Base-by-base conservation (phyloP, 768 basidiomycete genomes). In the Hygrophorus pudorinus region DNA sequence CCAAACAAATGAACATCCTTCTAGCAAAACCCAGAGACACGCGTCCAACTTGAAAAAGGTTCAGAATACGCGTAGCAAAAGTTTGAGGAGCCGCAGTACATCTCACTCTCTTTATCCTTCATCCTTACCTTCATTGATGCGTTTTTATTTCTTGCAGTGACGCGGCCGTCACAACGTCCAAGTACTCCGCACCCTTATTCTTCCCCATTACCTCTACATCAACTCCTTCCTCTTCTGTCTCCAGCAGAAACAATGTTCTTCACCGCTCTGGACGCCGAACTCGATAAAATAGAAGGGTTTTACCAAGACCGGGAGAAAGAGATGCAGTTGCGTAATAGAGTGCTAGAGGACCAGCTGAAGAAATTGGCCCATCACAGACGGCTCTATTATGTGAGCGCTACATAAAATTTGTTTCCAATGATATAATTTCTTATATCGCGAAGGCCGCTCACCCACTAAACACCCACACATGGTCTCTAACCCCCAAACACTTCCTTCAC, bases 211-310 rank as follows among this genome's bases (percentile, higher is more conserved):
- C 63, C 74, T 2, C 51, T 79, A 12, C 62, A 59, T 20, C 64
- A 71, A 16, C 59, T 86, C 17, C 58, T 85, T 13, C 67, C 72
- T 4, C 60, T 70, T 6, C 65, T 92, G 14, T 71, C 78, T 11
- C 68, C 76, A 0, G 63, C 72, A 17, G 84, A 93, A 55, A 56
- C 63, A 28, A 67, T 67, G 5, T 98, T 96, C 65, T 87, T 98
- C 48, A 70, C 75, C 2, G 67, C 78, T 17, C 70, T 97, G 5
- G 86, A 96, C 51, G 56, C 56, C 0, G 82, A 99, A 58, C 65
- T 97, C 2, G 78, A 81, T 14, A 96, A 94, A 59, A 78, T 97
- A 10, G 85, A 87, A 47, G 63, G 66, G 1, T 99, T 99, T 60
- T 98, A 89, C 58, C 54, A 73, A 3, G 77, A 75, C 16, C 72